A percentile compares a stretch with the other conserved stretches of the same genome.
Evolutionary conservation across 1,284 basidiomycete species (phyloP).

Genomic region (Ceratobasidium sp.): DNA sequence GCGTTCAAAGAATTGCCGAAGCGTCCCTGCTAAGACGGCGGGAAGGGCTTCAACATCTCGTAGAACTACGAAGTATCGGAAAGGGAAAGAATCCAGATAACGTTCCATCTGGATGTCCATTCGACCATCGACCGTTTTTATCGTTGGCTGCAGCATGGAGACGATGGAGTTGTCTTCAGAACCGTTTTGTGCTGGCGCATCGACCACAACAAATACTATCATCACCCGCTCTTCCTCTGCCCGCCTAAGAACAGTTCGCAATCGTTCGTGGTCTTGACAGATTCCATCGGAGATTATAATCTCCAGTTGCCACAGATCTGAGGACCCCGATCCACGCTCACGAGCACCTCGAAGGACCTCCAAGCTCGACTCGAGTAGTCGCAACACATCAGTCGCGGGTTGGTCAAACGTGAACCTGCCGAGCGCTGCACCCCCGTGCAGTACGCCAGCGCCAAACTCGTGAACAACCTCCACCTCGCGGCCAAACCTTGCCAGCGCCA

Average conservation of each 20-base stretch:
- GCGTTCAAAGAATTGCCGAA: conserved; percentile 92
- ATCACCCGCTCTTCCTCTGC: conserved; percentile 94
- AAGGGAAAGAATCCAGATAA: conserved; percentile 97
- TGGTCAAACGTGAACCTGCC: conserved; percentile 90
- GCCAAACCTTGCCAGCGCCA: conserved; percentile 94
- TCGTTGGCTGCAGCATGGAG: conserved; percentile 92
- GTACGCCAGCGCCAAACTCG: conserved; percentile 75
- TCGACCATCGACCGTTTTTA: conserved; percentile 85
- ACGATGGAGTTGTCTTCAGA: conserved; percentile 81
- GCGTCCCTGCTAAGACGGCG: conserved; percentile 89
- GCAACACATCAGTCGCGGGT: conserved; percentile 89
- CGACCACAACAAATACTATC: conserved; percentile 97
- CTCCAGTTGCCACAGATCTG: conserved; percentile 96
- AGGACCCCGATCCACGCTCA: conserved; percentile 72
- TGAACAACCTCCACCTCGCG: conserved; percentile 90
- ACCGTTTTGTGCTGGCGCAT: conserved; percentile 66
- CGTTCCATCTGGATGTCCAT: conserved; percentile 92
- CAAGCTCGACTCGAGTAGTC: conserved; percentile 88
- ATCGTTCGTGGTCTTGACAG: conserved; percentile 93
- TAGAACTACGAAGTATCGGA: conserved; percentile 97
- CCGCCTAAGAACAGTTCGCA: conserved; percentile 84
- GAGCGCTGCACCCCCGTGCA: conserved; percentile 29
- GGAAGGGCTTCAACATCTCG: conserved; percentile 93
- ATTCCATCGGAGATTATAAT: conserved; percentile 99
- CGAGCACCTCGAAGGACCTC: conserved; percentile 81